These are phyloP conservation scores for Boletus sp. DNA, from an alignment of 768 basidiomycete genomes.

Conservation along the genomic window DNA sequence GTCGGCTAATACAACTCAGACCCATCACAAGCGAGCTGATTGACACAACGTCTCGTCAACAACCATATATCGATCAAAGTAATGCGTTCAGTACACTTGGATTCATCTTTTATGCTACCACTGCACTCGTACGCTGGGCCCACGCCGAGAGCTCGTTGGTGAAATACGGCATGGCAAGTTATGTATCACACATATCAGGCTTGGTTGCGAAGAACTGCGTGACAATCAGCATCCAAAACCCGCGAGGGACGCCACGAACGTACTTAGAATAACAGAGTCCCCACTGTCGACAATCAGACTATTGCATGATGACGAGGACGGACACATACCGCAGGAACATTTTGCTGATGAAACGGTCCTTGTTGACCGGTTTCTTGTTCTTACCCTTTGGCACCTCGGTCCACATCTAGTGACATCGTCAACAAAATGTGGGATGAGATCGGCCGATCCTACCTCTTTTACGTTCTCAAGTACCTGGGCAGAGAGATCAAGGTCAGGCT, in stretches of 20 bases:
- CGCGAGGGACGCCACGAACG: conserved; percentile 33
- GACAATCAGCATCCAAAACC: conserved; percentile 36
- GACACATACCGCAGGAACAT: conserved; percentile 86
- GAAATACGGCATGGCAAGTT: too few species aligned
- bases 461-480: conserved; percentile 94
- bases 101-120: not conserved
- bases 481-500: conserved; percentile 9
- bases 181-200: conserved; percentile 36
- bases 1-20: not conserved
- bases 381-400: conserved; percentile 97
- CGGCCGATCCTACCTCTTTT: conserved; percentile 69
- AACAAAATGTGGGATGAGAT: conserved; percentile 3
- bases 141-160: not conserved
- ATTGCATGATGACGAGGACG: conserved; percentile 2
- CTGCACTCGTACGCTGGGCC: not conserved
- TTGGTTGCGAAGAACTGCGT: conserved; percentile 72
- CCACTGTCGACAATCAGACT: conserved; percentile 52
- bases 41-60: too few species aligned
- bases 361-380: conserved; percentile 98
- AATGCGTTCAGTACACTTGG: not conserved
- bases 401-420: conserved; percentile 78
- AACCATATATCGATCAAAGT: conserved; percentile 1
- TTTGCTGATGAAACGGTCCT: conserved; percentile 99
- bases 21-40: not conserved
- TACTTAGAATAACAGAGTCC: conserved; percentile 96